phyloP scores from a whole-genome alignment of 495 filamentous ascomycete genomes.

The Daldinia bambusicola region DNA sequence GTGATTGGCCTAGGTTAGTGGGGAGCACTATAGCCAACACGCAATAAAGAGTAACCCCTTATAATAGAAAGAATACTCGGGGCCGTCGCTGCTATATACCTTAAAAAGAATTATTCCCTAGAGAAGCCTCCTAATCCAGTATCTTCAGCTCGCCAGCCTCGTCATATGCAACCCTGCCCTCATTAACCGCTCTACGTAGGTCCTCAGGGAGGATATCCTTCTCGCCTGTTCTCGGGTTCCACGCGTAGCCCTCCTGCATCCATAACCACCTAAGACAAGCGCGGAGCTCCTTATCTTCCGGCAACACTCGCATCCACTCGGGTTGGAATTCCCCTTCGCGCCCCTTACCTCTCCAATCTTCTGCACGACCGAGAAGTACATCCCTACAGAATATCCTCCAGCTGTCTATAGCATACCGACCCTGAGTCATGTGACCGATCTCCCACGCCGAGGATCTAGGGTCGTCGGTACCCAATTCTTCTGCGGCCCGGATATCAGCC shows the following conservation, averaged over 20 bases:
- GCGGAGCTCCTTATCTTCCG: conserved; percentile 86
- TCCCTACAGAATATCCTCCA: conserved; percentile 97
- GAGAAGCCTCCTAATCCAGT: conserved; percentile 17
- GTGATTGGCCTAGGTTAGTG: background rate
- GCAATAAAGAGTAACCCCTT: background rate
- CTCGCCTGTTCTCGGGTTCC: conserved; percentile 79
- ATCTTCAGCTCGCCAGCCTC: conserved; percentile 62
- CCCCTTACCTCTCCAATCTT: conserved; percentile 68
- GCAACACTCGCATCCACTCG: conserved; percentile 90
- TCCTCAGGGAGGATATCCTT: conserved; percentile 65
- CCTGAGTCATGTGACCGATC: conserved; percentile 86
- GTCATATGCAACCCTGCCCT: conserved; percentile 70
- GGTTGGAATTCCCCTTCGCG: conserved; percentile 59
- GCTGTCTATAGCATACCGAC: conserved; percentile 87
- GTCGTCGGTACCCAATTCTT: conserved; percentile 53
- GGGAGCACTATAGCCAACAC: background rate
- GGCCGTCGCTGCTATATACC: background rate
- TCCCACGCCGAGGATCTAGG: conserved; percentile 70
- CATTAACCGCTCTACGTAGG: conserved; percentile 66
- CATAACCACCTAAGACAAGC: conserved; percentile 92
- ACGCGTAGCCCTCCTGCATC: conserved; percentile 84
- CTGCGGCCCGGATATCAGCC: conserved; percentile 61
- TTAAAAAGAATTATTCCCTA: background rate
- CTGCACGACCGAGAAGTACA: conserved; percentile 69
- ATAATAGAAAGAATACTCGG: background rate